phyloP scores from a whole-genome alignment of 2,329 filamentous ascomycete genomes.

The Cyphellophora attinorum region DNA sequence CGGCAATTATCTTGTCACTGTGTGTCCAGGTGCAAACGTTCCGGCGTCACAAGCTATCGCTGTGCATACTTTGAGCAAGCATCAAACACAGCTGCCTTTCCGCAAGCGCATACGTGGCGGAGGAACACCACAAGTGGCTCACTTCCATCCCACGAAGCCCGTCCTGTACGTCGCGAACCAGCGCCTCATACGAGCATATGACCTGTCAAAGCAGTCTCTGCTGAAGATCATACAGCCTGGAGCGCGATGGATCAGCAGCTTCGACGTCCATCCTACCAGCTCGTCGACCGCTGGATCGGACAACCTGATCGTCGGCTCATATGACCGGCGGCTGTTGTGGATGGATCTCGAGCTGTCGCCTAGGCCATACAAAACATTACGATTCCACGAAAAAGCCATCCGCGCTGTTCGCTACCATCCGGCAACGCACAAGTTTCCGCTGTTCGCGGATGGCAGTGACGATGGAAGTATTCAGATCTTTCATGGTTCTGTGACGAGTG shows the following conservation, averaged over 20 bases:
- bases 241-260: constrained; percentile 86
- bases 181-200: constrained; percentile 85
- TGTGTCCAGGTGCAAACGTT: constrained; percentile 57
- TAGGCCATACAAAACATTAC: constrained; percentile 89
- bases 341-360: constrained; percentile 89
- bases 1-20: constrained; percentile 87
- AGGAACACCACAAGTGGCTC: constrained; percentile 72
- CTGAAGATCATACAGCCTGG: constrained; percentile 90
- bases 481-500: constrained; percentile 89
- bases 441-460: constrained; percentile 92
- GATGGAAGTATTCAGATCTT: constrained; percentile 93
- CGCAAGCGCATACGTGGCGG: constrained; percentile 59
- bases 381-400: constrained; percentile 89
- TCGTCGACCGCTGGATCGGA: constrained; percentile 84
- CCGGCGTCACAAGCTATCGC: constrained; percentile 58
- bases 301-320: constrained; percentile 88
- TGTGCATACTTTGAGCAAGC: constrained; percentile 91
- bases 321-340: constrained; percentile 89
- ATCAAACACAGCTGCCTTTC: constrained; percentile 92
- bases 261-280: constrained; percentile 80
- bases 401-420: constrained; percentile 81
- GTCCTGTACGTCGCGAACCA: constrained; percentile 96
- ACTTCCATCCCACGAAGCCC: constrained; percentile 88
- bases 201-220: constrained; percentile 81
- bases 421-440: constrained; percentile 55